These are phyloP conservation scores for Saururus chinensis DNA, from an alignment of 164 flowering plant species.

Conservation along the genomic window DNA sequence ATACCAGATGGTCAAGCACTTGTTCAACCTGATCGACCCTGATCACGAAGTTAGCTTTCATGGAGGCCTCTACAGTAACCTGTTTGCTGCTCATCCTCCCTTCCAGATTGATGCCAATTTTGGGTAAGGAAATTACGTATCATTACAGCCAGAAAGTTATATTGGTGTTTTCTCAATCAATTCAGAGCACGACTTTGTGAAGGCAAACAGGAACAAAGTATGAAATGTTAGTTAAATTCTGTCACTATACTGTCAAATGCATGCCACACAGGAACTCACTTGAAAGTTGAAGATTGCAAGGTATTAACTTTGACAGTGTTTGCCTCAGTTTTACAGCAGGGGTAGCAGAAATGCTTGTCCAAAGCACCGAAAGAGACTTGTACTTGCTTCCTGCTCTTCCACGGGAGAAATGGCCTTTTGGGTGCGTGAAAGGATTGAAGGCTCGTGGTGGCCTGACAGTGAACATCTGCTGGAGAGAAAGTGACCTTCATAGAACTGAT, in stretches of 20 bases:
- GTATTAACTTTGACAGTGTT: not conserved
- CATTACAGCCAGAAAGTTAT: too few relatives aligned
- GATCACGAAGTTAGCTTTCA: constrained; percentile 45
- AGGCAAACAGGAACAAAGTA: too few relatives aligned
- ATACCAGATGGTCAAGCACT: constrained; percentile 75
- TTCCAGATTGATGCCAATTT: constrained; percentile 88
- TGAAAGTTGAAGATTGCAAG: too few relatives aligned
- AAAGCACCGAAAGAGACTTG: constrained; percentile 68
- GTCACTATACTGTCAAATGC: too few relatives aligned
- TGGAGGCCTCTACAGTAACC: constrained; percentile 90
- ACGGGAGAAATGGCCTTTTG: constrained; percentile 65
- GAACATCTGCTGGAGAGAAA: constrained; percentile 69
- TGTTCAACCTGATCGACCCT: constrained; percentile 68
- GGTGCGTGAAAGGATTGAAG: constrained; percentile 73
- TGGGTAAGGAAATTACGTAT: constrained; percentile 34
- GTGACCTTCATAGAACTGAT: constrained; percentile 65
- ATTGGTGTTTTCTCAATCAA: not conserved
- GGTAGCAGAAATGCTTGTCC: constrained; percentile 90
- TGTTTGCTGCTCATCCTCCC: constrained; percentile 90
- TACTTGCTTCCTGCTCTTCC: constrained; percentile 88
- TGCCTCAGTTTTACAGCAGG: constrained; percentile 59
- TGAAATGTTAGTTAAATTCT: too few relatives aligned
- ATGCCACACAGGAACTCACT: too few relatives aligned
- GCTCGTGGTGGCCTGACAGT: constrained; percentile 81
- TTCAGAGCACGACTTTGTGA: too few relatives aligned